Conservation (phyloP, 208 protist genomes). For the Sergeia podlipaevii region DNA sequence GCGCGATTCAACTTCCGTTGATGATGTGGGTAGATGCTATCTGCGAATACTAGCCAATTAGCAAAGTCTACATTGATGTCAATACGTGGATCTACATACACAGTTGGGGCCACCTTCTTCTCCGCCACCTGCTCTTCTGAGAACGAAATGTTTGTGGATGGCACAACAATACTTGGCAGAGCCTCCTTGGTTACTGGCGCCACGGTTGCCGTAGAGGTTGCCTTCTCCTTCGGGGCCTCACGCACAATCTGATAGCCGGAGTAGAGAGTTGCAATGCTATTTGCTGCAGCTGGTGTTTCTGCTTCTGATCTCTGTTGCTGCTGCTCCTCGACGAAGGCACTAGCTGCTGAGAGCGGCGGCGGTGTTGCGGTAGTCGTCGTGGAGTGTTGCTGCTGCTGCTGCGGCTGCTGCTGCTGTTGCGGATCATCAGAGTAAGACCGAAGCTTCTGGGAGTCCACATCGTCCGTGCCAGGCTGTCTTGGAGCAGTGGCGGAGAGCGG, state of each 20-base stretch:
- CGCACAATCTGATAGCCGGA: conserved; percentile 10
- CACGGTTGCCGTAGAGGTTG: neutral
- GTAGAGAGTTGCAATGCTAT: conserved; percentile 24
- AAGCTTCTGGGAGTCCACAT: neutral
- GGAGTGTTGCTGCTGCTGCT: neutral
- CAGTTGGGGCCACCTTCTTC: conserved; percentile 4
- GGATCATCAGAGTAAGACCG: neutral
- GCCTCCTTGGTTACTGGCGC: neutral
- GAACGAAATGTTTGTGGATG: neutral
- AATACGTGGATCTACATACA: conserved; percentile 47
- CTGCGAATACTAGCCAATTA: conserved; percentile 49
- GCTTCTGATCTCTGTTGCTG: too few species aligned
- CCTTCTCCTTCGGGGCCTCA: neutral
- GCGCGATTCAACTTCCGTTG: conserved; percentile 8
- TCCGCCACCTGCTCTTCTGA: too few species aligned
- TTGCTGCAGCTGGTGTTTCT: conserved; percentile 1
- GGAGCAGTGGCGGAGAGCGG: conserved; percentile 13
- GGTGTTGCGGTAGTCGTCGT: neutral
- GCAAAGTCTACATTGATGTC: conserved; percentile 30
- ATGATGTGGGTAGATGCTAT: conserved; percentile 45
- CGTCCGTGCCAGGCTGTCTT: neutral
- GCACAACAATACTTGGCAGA: neutral
- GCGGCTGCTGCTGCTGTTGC: neutral
- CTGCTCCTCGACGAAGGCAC: neutral
- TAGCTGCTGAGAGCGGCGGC: neutral